Base-by-base conservation (phyloP, 768 basidiomycete genomes). In the Trametes cinnabarina region DNA sequence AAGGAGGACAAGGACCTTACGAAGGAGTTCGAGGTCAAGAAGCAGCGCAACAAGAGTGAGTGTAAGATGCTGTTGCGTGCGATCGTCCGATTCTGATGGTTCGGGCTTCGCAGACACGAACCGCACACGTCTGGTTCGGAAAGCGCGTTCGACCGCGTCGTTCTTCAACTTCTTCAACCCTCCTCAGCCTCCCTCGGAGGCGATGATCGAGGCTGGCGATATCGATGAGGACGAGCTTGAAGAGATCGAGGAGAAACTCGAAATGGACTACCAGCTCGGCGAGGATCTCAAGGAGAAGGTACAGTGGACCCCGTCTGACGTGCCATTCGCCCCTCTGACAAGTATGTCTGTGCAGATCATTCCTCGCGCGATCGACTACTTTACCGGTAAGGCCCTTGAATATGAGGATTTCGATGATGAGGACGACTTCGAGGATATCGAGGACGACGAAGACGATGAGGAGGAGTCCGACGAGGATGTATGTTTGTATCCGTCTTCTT, bases 111-210 rank as follows among this genome's bases (percentile, higher is more conserved):
- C 65, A 92, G 90, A 88, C 70, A 92, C 90, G 25, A 91, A 92
- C 71, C 86, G 89, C 61, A 92, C 87, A 1, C 88, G 89, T 60
- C 76, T 91, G 34, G 85, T 90, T 40, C 82, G 86, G 74, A 98
- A 98, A 78, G 88, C 90, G 6, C 86, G 84, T 64, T 91, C 93
- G 9, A 87, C 90, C 6, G 92, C 95, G 32, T 98, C 96, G 14
- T 98, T 99, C 83, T 99, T 99, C 88, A 93, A 94, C 82, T 99
- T 98, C 78, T 99, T 99, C 83, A 76, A 77, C 51, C 92, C 94
- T 10, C 93, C 92, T 15, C 71, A 77, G 22, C 85, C 88, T 2
- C 90, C 92, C 3, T 71, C 81, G 6, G 84, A 88, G 11, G 85
- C 87, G 43, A 80, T 76, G 40, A 72, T 88, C 46, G 89, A 92